A percentile compares a stretch with the other conserved stretches of the same genome.
Evolutionary conservation across 768 basidiomycete genomes (phyloP).

Genomic region (Hortiboletus flavorubellus): DNA sequence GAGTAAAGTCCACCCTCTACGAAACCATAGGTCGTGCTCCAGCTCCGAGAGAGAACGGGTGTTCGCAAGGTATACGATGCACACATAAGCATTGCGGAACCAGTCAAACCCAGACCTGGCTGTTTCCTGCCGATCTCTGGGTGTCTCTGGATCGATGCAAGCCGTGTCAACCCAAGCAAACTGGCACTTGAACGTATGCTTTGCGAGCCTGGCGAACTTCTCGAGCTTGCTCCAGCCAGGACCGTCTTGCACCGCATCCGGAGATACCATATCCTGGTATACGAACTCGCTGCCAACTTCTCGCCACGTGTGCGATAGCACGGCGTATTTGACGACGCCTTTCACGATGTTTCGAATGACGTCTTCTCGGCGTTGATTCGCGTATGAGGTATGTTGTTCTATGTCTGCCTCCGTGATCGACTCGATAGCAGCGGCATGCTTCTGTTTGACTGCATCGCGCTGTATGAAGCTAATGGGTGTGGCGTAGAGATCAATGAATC

Average conservation of each 20-base stretch:
- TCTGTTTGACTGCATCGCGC: background rate
- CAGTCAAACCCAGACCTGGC: background rate
- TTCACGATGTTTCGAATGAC: slow-evolving; percentile 3
- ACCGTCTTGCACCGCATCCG: background rate
- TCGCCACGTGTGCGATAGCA: slow-evolving; percentile 3
- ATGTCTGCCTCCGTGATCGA: slow-evolving; percentile 10
- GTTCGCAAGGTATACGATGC: slow-evolving; percentile 3
- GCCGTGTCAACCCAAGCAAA: slow-evolving; percentile 1
- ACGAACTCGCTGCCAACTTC: background rate
- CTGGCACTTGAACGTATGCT: background rate
- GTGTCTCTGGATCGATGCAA: background rate
- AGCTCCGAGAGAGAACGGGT: slow-evolving; percentile 1
- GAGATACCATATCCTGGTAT: background rate
- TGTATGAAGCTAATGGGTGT: background rate
- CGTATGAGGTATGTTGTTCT: background rate
- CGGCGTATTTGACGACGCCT: slow-evolving; percentile 2
- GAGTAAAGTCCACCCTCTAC: background rate
- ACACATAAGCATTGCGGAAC: slow-evolving; percentile 3
- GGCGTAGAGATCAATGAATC: background rate
- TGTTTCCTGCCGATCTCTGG: background rate
- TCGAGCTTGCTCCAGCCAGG: slow-evolving; percentile 2
- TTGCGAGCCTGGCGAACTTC: background rate
- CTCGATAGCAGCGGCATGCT: background rate
- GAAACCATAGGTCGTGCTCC: background rate
- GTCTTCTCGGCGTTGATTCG: background rate